A percentile compares a stretch with the other conserved stretches of the same genome.
Evolutionary conservation across 2,329 filamentous ascomycete species (phyloP).

Genomic region (Exserohilum rostratum): DNA sequence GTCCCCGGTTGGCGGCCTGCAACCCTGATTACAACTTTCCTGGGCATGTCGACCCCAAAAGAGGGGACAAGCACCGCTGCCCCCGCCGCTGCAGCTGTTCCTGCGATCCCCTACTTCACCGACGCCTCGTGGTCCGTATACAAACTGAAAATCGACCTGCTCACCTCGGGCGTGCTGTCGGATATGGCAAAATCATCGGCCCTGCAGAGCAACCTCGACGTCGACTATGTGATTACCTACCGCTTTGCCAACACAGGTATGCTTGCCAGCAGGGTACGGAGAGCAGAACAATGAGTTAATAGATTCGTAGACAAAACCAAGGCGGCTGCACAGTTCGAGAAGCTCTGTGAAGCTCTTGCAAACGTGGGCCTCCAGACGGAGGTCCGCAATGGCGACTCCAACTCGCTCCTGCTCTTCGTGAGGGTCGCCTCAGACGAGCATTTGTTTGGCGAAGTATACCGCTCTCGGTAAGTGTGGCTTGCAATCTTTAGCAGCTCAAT

Average conservation of each 20-base stretch:
- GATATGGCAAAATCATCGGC: constrained; percentile 49
- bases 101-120: constrained; percentile 25
- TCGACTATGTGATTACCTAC: constrained; percentile 89
- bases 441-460: constrained; percentile 80
- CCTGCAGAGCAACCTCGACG: constrained; percentile 65
- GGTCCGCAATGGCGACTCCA: constrained; percentile 78
- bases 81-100: too few species aligned
- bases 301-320: constrained; percentile 64
- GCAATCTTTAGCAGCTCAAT: not conserved
- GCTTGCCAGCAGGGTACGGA: constrained; percentile 17
- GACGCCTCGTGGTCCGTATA: constrained; percentile 25
- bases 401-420: constrained; percentile 81
- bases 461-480: constrained; percentile 64
- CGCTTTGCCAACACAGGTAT: constrained; percentile 71
- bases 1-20: constrained; percentile 27
- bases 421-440: constrained; percentile 77
- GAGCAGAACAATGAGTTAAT: constrained; percentile 19
- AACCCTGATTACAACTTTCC: constrained; percentile 31
- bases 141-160: constrained; percentile 25
- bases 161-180: constrained; percentile 24
- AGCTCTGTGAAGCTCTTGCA: constrained; percentile 76
- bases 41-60: constrained; percentile 27
- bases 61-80: constrained; percentile 19
- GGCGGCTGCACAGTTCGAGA: constrained; percentile 76
- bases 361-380: constrained; percentile 84